A percentile compares a stretch with the other conserved stretches of the same genome.
Evolutionary conservation across 306 rosid genomes (phyloP).

Genomic region (Myrica gale): DNA sequence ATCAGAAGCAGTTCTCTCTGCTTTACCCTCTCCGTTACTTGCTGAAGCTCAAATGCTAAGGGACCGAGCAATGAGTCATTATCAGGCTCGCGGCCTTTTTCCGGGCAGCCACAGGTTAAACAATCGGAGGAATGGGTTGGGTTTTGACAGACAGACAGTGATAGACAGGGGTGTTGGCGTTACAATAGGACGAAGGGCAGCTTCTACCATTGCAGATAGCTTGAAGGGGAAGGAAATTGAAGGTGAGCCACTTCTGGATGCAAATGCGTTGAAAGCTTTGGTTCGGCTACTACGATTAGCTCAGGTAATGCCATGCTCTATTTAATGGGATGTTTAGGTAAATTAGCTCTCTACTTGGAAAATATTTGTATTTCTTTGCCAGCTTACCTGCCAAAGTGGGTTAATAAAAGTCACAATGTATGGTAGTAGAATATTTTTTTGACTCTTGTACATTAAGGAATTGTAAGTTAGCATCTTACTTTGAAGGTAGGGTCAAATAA

Average conservation of each 20-base stretch:
- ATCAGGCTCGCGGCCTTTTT: constrained; percentile 88
- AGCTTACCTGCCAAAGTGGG: background rate
- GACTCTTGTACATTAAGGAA: background rate
- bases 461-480: background rate
- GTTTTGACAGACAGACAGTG: constrained; percentile 79
- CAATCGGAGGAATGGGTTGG: constrained; percentile 85
- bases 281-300: constrained; percentile 88
- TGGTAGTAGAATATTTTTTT: background rate
- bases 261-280: constrained; percentile 79
- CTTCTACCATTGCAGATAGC: constrained; percentile 61
- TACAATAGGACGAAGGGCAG: constrained; percentile 77
- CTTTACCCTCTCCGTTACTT: constrained; percentile 85
- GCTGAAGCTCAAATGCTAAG: constrained; percentile 98
- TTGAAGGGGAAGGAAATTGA: constrained; percentile 82
- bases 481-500: background rate
- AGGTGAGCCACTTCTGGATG: constrained; percentile 87
- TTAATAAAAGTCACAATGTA: background rate
- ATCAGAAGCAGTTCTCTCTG: constrained; percentile 96
- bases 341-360: constrained; percentile 17
- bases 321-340: constrained; percentile 24
- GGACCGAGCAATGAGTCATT: constrained; percentile 98
- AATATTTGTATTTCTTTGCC: constrained; percentile 10
- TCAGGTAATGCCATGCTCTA: constrained; percentile 56
- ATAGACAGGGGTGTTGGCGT: constrained; percentile 98
- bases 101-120: constrained; percentile 74